A percentile compares a stretch with the other conserved stretches of the same genome.
Conservation (phyloP, 148 eudicot genomes). For the Nepenthes gracilis region DNA sequence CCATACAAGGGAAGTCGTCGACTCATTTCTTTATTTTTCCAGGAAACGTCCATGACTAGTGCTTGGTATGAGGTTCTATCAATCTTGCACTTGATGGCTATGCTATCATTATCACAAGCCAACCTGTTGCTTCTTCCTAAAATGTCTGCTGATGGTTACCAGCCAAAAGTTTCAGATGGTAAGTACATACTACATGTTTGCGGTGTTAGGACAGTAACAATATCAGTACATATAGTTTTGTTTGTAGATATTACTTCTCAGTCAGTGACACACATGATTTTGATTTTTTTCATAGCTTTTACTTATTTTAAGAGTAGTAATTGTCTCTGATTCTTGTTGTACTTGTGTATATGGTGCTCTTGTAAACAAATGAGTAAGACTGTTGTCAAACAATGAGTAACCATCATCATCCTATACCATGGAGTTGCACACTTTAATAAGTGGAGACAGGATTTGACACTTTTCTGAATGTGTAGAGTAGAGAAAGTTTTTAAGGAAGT, state of each 20-base stretch:
- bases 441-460: too few species aligned
- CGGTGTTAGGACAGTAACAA: neutral
- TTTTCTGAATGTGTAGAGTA: too few species aligned
- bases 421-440: too few species aligned
- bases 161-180: conserved; percentile 95
- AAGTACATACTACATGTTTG: conserved; percentile 11
- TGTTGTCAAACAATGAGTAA: too few species aligned
- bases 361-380: too few species aligned
- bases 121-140: conserved; percentile 90
- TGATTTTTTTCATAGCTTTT: too few species aligned
- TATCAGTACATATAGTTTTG: neutral
- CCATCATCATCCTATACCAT: too few species aligned
- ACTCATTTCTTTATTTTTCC: conserved; percentile 11
- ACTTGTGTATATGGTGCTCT: too few species aligned
- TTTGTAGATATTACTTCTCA: neutral
- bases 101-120: conserved; percentile 72
- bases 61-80: conserved; percentile 98
- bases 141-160: conserved; percentile 81
- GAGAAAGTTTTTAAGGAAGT: too few species aligned
- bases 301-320: too few species aligned
- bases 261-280: neutral
- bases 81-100: conserved; percentile 92
- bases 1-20: neutral
- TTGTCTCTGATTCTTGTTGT: too few species aligned
- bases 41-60: conserved; percentile 80